phyloP scores from a whole-genome alignment of 192 early-diverging fungal species.

The Coemansia reversa region DNA sequence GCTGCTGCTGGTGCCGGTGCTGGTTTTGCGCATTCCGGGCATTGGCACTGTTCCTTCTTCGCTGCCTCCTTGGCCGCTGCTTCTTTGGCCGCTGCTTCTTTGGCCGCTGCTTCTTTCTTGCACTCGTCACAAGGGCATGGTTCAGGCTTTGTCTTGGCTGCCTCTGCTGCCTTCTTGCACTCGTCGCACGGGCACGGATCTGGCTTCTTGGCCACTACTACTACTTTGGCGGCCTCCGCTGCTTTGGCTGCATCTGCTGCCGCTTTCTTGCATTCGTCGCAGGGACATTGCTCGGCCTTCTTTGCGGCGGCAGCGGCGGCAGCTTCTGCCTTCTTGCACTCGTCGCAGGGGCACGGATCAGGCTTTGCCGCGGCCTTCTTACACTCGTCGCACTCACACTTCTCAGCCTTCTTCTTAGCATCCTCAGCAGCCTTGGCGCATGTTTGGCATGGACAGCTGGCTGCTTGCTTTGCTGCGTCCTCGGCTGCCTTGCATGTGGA shows the following conservation, averaged over 20 bases:
- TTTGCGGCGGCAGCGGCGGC: slow-evolving; percentile 12
- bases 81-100: slow-evolving; percentile 16
- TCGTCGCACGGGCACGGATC: slow-evolving; percentile 28
- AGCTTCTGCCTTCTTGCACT: slow-evolving; percentile 36
- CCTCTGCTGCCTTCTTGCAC: slow-evolving; percentile 20
- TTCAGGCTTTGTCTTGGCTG: slow-evolving; percentile 12
- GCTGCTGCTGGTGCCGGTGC: slow-evolving; percentile 10
- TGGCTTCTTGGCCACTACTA: slow-evolving; percentile 12
- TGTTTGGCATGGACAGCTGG: slow-evolving; percentile 27
- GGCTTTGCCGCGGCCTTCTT: slow-evolving; percentile 29
- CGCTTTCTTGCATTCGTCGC: slow-evolving; percentile 28
- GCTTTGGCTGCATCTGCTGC: slow-evolving; percentile 9
- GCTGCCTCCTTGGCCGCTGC: slow-evolving; percentile 6
- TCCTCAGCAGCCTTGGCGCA: slow-evolving; percentile 40
- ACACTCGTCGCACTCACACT: slow-evolving; percentile 33
- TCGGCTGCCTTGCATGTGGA: slow-evolving; percentile 33
- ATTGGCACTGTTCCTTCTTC: slow-evolving; percentile 16
- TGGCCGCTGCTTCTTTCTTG: slow-evolving; percentile 24
- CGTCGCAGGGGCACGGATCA: slow-evolving; percentile 26
- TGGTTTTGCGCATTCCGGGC: slow-evolving; percentile 12
- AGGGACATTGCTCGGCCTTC: slow-evolving; percentile 27
- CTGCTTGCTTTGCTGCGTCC: slow-evolving; percentile 32
- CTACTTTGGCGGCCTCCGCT: background rate
- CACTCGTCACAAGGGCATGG: slow-evolving; percentile 30
- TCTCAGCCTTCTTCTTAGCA: slow-evolving; percentile 36